These are phyloP conservation scores for Apophysomyces sp. DNA, from an alignment of 371 early-diverging fungal genomes.

Conservation along the genomic window DNA sequence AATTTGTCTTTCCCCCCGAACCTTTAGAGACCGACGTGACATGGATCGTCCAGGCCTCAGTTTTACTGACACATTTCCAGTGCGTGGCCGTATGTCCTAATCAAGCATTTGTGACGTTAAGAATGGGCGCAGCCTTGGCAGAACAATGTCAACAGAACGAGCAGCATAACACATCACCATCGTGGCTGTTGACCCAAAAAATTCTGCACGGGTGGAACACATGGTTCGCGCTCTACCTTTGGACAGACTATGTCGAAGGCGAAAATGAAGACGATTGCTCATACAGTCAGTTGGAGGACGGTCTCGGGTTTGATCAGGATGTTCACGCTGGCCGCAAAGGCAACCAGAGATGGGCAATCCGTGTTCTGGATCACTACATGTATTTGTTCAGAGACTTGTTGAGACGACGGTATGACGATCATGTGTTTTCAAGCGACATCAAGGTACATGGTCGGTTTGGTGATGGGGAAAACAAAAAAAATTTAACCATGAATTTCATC, in stretches of 20 bases:
- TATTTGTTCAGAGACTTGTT: slow-evolving; percentile 11
- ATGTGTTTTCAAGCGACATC: slow-evolving; percentile 4
- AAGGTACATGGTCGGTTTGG: slow-evolving; percentile 9
- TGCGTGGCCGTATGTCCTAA: slow-evolving; percentile 29
- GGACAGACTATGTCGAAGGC: neutral
- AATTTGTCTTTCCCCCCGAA: slow-evolving; percentile 15
- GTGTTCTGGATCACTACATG: slow-evolving; percentile 14
- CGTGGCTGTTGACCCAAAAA: neutral
- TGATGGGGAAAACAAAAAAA: neutral
- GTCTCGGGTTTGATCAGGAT: neutral
- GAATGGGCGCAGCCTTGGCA: slow-evolving; percentile 19
- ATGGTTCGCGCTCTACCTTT: slow-evolving; percentile 20
- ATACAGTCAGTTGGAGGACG: neutral
- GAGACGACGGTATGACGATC: neutral
- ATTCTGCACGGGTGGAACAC: slow-evolving; percentile 16
- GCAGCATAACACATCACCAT: neutral
- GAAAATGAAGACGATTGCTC: neutral
- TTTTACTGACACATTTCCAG: slow-evolving; percentile 39
- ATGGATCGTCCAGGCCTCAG: slow-evolving; percentile 21
- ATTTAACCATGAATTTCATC: too few relatives aligned
- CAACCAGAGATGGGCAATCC: slow-evolving; percentile 17
- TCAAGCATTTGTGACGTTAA: slow-evolving; percentile 30
- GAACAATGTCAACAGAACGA: slow-evolving; percentile 1
- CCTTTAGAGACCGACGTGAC: neutral
- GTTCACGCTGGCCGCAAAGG: neutral